Conservation (phyloP, 2,329 filamentous ascomycete species). For the Simplicillium aogashimaense region DNA sequence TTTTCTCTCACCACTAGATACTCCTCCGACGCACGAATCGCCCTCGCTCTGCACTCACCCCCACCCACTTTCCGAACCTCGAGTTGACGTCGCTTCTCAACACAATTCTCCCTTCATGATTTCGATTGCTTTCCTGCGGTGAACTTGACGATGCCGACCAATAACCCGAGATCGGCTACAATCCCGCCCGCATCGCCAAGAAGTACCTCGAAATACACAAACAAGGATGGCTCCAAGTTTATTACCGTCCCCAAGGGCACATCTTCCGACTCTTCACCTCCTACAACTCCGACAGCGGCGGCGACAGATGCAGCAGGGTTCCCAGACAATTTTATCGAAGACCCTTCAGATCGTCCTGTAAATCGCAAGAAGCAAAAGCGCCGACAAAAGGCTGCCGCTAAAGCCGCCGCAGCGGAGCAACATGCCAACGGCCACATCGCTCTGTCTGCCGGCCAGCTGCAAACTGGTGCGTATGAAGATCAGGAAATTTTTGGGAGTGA, state of each 20-base stretch:
- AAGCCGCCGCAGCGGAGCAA: conserved; percentile 35
- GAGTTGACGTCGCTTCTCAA: conserved; percentile 6
- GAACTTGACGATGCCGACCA: conserved; percentile 39
- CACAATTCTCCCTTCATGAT: conserved; percentile 24
- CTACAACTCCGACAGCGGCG: conserved; percentile 37
- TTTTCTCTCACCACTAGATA: too few species aligned
- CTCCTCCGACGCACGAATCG: not conserved
- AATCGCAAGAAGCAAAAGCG: conserved; percentile 96
- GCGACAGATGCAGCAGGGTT: conserved; percentile 17
- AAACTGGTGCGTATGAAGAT: conserved; percentile 13
- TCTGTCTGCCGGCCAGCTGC: too few species aligned
- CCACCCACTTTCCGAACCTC: conserved; percentile 1
- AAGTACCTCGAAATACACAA: conserved; percentile 51
- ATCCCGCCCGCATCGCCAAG: conserved; percentile 41
- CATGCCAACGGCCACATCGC: conserved; percentile 27
- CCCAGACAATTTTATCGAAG: conserved; percentile 13
- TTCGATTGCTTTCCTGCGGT: conserved; percentile 20
- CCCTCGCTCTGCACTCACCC: not conserved
- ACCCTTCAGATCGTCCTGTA: conserved; percentile 38
- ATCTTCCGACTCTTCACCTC: conserved; percentile 41
- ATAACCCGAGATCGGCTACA: conserved; percentile 38
- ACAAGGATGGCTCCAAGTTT: conserved; percentile 61
- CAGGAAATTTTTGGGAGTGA: conserved; percentile 47
- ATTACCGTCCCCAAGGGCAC: conserved; percentile 52
- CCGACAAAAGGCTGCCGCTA: conserved; percentile 72